Percentiles rank a stretch among this genome's conserved stretches.
phyloP scores from a whole-genome alignment of 108 stramenopile species.

The Schizochytrium sp. region DNA sequence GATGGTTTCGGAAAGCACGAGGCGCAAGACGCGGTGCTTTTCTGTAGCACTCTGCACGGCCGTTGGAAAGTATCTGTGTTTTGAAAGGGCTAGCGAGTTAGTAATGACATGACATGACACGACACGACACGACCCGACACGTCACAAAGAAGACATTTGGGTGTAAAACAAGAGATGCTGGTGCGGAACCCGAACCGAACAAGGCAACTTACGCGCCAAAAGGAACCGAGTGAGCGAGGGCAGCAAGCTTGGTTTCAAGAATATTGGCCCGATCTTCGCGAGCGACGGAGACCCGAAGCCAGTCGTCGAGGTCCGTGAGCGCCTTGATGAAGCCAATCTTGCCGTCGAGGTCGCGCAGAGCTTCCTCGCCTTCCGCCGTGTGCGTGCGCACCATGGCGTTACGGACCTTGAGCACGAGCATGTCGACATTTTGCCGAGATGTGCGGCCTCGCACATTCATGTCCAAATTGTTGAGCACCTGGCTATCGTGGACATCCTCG shows the following conservation, averaged over 20 bases:
- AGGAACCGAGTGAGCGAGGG: background rate
- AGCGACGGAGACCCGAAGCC: background rate
- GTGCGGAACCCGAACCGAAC: no score
- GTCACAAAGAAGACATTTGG: no score
- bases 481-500: background rate
- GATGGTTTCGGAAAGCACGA: background rate
- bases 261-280: background rate
- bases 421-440: background rate
- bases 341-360: background rate
- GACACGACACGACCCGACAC: no score
- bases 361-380: background rate
- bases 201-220: background rate
- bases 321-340: constrained; percentile 10
- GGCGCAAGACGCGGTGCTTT: constrained; percentile 2
- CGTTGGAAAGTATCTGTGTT: background rate
- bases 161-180: no score
- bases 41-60: background rate
- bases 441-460: background rate
- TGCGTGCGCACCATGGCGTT: background rate
- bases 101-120: no score
- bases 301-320: background rate
- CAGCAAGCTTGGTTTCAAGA: background rate
- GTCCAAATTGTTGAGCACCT: background rate
- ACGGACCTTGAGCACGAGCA: constrained; percentile 3
- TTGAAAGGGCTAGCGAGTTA: no score